A percentile compares a stretch with the other conserved stretches of the same genome.
Evolutionary conservation across 352 stramenopile genomes (phyloP).

Genomic region (Pythium rishiriense): DNA sequence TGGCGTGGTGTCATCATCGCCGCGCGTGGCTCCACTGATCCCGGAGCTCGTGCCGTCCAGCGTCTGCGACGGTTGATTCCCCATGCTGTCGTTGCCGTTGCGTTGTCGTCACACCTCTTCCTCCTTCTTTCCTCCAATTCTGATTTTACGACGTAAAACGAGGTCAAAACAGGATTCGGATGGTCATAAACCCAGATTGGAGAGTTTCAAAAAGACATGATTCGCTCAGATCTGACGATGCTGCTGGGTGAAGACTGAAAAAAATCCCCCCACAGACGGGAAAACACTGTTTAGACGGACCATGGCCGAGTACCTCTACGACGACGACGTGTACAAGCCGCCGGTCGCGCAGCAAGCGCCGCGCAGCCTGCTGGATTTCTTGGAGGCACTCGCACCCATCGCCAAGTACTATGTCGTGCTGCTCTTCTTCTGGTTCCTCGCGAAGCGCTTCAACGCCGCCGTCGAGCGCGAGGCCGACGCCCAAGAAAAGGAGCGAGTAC

Average conservation of each 20-base stretch:
- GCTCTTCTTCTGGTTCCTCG: constrained; percentile 54
- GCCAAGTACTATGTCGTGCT: constrained; percentile 78
- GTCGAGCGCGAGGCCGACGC: constrained; percentile 50
- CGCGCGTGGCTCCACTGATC: not conserved
- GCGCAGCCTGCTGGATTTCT: constrained; percentile 50
- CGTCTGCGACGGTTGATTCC: constrained; percentile 31
- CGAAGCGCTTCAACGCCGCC: constrained; percentile 59
- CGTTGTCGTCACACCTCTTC: not conserved
- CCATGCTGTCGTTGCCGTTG: constrained; percentile 20
- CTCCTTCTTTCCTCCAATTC: too few relatives aligned
- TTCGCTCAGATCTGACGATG: constrained; percentile 13
- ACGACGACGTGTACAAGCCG: constrained; percentile 24
- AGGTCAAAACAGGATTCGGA: not conserved
- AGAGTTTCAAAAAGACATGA: not conserved
- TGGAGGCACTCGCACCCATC: constrained; percentile 53
- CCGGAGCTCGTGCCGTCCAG: constrained; percentile 4
- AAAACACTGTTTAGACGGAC: not conserved
- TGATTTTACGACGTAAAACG: not conserved
- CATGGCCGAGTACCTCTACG: constrained; percentile 21
- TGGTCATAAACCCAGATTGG: too few relatives aligned
- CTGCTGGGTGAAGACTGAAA: too few relatives aligned
- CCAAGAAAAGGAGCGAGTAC: constrained; percentile 42
- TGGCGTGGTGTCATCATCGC: constrained; percentile 3
- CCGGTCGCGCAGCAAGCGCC: constrained; percentile 37
- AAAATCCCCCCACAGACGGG: not conserved